phyloP scores from a whole-genome alignment of 306 rosid species.

The Castanea sativa region DNA sequence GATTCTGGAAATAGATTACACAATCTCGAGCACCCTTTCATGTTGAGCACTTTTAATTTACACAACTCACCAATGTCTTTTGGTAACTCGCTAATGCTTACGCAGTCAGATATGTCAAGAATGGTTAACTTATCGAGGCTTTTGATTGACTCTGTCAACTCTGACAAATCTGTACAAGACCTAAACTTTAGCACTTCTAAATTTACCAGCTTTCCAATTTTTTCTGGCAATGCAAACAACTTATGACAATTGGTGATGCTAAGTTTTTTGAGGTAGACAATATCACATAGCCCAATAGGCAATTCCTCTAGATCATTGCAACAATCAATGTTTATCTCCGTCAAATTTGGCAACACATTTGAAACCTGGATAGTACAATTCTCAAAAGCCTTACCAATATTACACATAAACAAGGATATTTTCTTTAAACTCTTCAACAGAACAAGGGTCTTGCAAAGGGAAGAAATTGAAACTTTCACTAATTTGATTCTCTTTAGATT shows the following conservation, averaged over 20 bases:
- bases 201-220: slow-evolving; percentile 12
- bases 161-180: slow-evolving; percentile 19
- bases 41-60: slow-evolving; percentile 22
- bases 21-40: slow-evolving; percentile 28
- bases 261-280: slow-evolving; percentile 19
- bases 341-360: slow-evolving; percentile 23
- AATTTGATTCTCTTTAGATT: slow-evolving; percentile 53
- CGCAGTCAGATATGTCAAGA: slow-evolving; percentile 34
- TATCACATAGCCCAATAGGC: slow-evolving; percentile 13
- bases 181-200: slow-evolving; percentile 28
- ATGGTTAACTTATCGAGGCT: slow-evolving; percentile 3
- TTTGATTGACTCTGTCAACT: slow-evolving; percentile 17
- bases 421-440: slow-evolving; percentile 18
- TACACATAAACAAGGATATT: slow-evolving; percentile 35
- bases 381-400: slow-evolving; percentile 18
- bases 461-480: slow-evolving; percentile 31
- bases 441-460: not conserved
- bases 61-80: slow-evolving; percentile 24
- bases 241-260: slow-evolving; percentile 26
- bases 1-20: slow-evolving; percentile 5
- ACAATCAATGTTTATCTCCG: slow-evolving; percentile 30
- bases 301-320: slow-evolving; percentile 26
- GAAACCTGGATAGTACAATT: slow-evolving; percentile 12
- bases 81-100: slow-evolving; percentile 26
- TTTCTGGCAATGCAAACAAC: slow-evolving; percentile 25